Evolutionary conservation across 352 stramenopile species (phyloP), one percentile per base, ranked within the genome.

Genomic region (Phytophthora chlamydospora): DNA sequence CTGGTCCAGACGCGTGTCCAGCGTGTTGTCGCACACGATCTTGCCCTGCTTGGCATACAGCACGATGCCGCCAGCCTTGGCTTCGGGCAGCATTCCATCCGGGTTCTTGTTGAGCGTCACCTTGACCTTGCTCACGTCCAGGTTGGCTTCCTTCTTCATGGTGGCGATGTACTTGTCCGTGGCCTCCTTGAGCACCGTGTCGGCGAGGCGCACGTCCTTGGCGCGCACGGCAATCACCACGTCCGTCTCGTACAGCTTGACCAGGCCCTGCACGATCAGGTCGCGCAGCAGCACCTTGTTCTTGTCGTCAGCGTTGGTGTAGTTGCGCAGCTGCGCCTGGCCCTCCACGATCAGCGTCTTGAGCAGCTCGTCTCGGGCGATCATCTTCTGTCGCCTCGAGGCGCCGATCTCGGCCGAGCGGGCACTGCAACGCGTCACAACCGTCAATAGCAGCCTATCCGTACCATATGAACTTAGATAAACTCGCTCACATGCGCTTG

Each of bases 21-120:
- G 89, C 53, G 96, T 99, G 76, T 99, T 99, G 80, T 99, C 96
- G 64, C 95, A 98, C 42, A 99, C 90, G 73, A 99, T 98, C 73
- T 97, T 97, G 77, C 94, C 94, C 69, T 97, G 82, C 40, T 95
- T 91, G 46, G 90, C 92, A 51, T 93, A 87, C 45, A 97, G 66
- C 41, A 92, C 74, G 35, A 97, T 36, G 39, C 91, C 91, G n/a
- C 90, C 91, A 11, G 86, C 80, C 68, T 90, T 93, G 27, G 63
- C 62, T 14, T 87, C 88, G 4, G 80, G 45, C 49, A 98, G 75
- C 74, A 97, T 91, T 65, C 92, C 93, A 10, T 88, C 76, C 24
- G 81, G 68, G 27, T 83, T 71, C 56, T 88, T 85, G 77, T 98
- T 98, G 39, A 99, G 68, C 27, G 71, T 90, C 34, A 98, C 92